Base-by-base conservation (phyloP, 2,329 filamentous ascomycete genomes). In the Nemania sp. region DNA sequence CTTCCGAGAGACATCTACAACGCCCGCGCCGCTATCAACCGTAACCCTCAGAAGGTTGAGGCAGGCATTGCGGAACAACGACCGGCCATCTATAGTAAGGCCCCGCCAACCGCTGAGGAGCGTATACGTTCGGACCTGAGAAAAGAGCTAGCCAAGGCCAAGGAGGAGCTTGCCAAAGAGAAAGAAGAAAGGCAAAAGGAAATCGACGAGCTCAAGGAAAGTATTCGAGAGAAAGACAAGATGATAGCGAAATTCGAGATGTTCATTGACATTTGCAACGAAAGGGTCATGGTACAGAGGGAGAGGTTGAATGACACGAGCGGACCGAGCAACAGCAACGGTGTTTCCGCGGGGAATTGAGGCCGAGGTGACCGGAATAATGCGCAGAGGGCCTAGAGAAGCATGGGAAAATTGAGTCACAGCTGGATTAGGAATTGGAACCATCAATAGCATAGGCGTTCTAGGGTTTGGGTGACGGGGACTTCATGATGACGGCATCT, bases 261-360 rank as follows among this genome's bases (percentile, higher is more conserved):
- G 79, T 87, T 87, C 49, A 86, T 87, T 63, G 84, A 87, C 68
- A 85, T 87, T 49, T 86, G 83, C 66, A 87, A 87, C 62, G 77
- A 85, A 66, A 74, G 84, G 44, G 83, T 86, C 57, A 86, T 86
- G 75, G 75, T 85, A 48, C 81, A 84, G 67, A 73, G 82, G 45
- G 79, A 83, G 64, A 75, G 79, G 57, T 72, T 86, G 12, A 66
- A 66, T 43, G 68, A 70, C 36, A 62, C 63, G 69, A 69, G 65
- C 51, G 64, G 48, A 26, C 56, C 52, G 15, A 45, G 47, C 23
- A 54, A 66, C 56, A 57, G 54, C 42, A 61, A 56, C 39, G 61
- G 60, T 37, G 65, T 60, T 42, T 42, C 63, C n/a, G 49, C 64
- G 8, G 61, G 61, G 44, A 51, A 54, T 28, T 52, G 26, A 57